These are phyloP conservation scores for Diutina catenulata DNA, from an alignment of 1,139 yeast species.

Conservation along the genomic window DNA sequence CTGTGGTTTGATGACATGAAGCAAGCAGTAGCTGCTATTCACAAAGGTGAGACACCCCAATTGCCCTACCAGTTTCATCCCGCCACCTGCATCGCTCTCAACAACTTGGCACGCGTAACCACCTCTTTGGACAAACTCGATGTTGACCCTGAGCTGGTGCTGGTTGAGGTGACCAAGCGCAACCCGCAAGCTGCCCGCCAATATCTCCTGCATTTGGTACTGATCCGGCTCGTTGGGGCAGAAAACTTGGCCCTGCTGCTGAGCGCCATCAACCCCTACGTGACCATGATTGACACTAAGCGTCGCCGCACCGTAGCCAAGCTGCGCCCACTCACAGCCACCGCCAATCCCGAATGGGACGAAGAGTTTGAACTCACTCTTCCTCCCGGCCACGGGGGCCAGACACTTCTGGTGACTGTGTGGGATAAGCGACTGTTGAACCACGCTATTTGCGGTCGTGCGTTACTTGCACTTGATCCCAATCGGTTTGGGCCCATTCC, in stretches of 20 bases:
- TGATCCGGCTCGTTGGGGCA: conserved; percentile 56
- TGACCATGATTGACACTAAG: conserved; percentile 52
- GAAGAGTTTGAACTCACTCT: conserved; percentile 66
- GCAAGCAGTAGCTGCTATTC: conserved; percentile 36
- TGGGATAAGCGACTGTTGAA: conserved; percentile 57
- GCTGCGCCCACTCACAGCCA: conserved; percentile 45
- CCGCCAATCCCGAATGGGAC: conserved; percentile 74
- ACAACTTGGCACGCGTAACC: conserved; percentile 56
- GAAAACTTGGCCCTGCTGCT: conserved; percentile 57
- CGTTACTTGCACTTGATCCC: conserved; percentile 54
- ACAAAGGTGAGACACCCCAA: conserved; percentile 21
- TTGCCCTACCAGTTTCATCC: conserved; percentile 47
- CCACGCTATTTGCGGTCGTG: conserved; percentile 62
- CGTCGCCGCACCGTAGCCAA: conserved; percentile 51
- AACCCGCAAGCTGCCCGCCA: conserved; percentile 21
- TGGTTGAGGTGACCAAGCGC: conserved; percentile 27
- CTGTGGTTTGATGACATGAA: conserved; percentile 35
- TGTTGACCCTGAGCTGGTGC: conserved; percentile 51
- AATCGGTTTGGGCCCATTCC: conserved; percentile 58
- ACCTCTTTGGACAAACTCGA: conserved; percentile 50
- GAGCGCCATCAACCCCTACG: conserved; percentile 50
- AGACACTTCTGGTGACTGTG: conserved; percentile 46
- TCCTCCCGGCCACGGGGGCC: conserved; percentile 25
- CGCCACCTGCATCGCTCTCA: conserved; percentile 64
- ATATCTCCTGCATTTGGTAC: conserved; percentile 45